Evolutionary conservation across 2,329 filamentous ascomycete species (phyloP), one percentile per base, ranked within the genome.

Genomic region (Monosporascus cannonballus): DNA sequence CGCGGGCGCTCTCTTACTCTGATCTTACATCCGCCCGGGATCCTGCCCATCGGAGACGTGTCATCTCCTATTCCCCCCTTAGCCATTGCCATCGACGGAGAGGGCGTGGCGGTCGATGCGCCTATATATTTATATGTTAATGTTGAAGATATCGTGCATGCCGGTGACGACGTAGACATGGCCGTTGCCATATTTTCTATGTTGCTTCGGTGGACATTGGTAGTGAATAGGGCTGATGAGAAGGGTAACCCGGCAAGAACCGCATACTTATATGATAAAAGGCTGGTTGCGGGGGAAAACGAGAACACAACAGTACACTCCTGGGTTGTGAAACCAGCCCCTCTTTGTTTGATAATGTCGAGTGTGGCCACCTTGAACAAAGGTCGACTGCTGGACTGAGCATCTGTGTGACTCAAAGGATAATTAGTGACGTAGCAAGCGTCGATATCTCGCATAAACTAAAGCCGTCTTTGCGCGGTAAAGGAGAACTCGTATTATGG

Each of bases 11-110:
- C 30, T 49, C 60, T 57, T 57, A 66, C 63, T 22, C 59, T 61
- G 37, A 64, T 51, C 51, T 58, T 59, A 53, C 63, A 64, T 36
- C 24, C 36, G 3, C 47, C 47, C n/a, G 34, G 46, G 48, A 27
- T 25, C 51, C 48, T 55, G 6, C 44, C 47, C 48, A 34, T 49
- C 15, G 22, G 17, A 18, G 42, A 7, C 22, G 5, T 20, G n/a
- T 2, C 9, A 30, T 39, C 48, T 20, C 51, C 56, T 56, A 57
- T 60, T 3, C 20, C 14, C 6, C 7, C 46, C 51, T 48, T 55
- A 22, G 42, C 55, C 54, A 54, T 56, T 15, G n/a, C 36, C 41
- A 44, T 38, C 50, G 14, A 38, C 42, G 18, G 30, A 30, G 42
- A 52, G 44, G 17, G 30, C 37, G 46, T 54, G 50, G 17, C 17